Evolutionary conservation across 345 rosid species (phyloP).

Genomic region (Hibiscus trionum): DNA sequence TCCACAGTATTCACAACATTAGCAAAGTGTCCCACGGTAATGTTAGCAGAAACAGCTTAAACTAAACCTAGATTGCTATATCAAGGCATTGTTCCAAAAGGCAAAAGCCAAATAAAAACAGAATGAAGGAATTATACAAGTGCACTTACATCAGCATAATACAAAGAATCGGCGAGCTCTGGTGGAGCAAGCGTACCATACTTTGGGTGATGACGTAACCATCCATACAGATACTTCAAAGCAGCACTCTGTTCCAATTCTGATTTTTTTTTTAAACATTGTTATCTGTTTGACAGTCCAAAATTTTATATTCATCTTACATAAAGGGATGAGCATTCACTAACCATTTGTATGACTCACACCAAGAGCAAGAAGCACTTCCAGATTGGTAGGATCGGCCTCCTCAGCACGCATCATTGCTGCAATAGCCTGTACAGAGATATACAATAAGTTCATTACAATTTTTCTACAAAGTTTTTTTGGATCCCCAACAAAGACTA

Average conservation of each 20-base stretch:
- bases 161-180: conserved; percentile 56
- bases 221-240: conserved; percentile 79
- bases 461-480: neutral
- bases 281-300: conserved; percentile 4
- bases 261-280: conserved; percentile 26
- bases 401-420: conserved; percentile 99
- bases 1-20: neutral
- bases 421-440: conserved; percentile 80
- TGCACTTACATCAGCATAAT: conserved; percentile 78
- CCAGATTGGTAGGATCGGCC: conserved; percentile 91
- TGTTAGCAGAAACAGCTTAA: neutral
- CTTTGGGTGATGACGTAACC: conserved; percentile 85
- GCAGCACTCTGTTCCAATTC: conserved; percentile 97
- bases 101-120: neutral
- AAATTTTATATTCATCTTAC: neutral
- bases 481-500: neutral
- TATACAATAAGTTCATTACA: neutral
- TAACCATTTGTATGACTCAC: conserved; percentile 98
- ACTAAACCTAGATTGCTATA: neutral
- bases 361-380: conserved; percentile 98
- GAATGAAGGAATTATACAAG: neutral
- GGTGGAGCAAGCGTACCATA: conserved; percentile 66
- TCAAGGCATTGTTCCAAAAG: neutral
- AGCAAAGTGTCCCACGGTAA: neutral
- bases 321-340: conserved; percentile 16